Evolutionary conservation across 2,329 filamentous ascomycete species (phyloP), one percentile per base, ranked within the genome.

Genomic region (Pseudocercospora vitis): DNA sequence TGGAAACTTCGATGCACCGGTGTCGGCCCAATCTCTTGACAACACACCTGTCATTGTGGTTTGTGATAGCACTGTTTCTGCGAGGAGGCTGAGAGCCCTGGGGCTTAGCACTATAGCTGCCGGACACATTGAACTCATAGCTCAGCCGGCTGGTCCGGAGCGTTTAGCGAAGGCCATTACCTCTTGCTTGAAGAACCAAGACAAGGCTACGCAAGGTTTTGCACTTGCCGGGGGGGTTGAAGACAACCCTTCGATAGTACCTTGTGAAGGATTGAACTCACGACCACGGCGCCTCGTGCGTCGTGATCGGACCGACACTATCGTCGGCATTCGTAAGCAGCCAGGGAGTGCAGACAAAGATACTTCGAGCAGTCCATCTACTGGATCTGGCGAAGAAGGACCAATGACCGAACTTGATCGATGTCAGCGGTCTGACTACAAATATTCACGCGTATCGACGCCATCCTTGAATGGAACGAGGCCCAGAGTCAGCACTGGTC

Each of bases 41-140:
- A 59, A 58, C 37, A 63, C 55, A 33, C 63, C 63, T 5, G 52
- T 63, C 31, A 56, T 66, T 12, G 56, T 66, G 3, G 37, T 66
- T 19, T 66, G 63, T 42, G 56, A 63, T 19, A 65, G 58, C 48
- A 58, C 60, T 6, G 50, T 65, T 4, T 65, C 63, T 9, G 60
- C 58, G 14, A 49, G 63, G 4, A 54, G 58, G 7, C 46, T 66
- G 11, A 37, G 60, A 32, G 58, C 55, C 11, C 49, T 53, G 9
- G 59, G 59, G 4, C 50, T 63, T 3, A 54, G 58, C 23, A 48
- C 51, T 19, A 55, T 61, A n/a, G 58, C 56, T 1, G 56, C 53
- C 12, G 50, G 57, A n/a, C 53, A 57, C 11, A 53, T 64, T 29
- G 62, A 64, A 42, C 59, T 62, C 32, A 61, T 64, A 5, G 56